A percentile compares a stretch with the other conserved stretches of the same genome.
phyloP scores from a whole-genome alignment of 257 asterid species.

The Plectranthus barbatus region DNA sequence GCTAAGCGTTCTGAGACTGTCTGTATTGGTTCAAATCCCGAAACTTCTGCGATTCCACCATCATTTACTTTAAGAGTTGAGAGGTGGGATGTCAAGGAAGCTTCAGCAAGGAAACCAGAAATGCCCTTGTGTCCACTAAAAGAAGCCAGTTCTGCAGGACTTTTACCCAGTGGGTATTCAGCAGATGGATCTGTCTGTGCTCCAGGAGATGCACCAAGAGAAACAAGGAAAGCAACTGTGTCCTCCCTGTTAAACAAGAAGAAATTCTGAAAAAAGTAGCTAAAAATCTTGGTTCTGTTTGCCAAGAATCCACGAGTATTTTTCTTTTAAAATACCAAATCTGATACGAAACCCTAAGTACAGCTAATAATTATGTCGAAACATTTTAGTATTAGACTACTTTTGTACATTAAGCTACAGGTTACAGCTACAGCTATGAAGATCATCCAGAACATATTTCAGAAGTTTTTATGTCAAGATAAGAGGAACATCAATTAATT shows the following conservation, averaged over 20 bases:
- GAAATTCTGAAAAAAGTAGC: constrained; percentile 9
- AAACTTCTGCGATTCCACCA: constrained; percentile 29
- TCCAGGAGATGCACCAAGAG: constrained; percentile 86
- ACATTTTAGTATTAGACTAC: not conserved
- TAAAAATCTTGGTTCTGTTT: not conserved
- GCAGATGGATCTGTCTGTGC: constrained; percentile 73
- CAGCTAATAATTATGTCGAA: not conserved
- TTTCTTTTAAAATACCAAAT: not conserved
- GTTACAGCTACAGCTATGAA: constrained; percentile 12
- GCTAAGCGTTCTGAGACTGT: constrained; percentile 70
- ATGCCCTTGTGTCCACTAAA: constrained; percentile 89
- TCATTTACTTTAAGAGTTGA: constrained; percentile 52
- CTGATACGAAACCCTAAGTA: not conserved
- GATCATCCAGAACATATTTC: not conserved
- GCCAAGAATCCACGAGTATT: not conserved
- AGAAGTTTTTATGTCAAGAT: not conserved
- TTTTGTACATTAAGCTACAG: constrained; percentile 12
- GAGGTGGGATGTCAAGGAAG: constrained; percentile 65
- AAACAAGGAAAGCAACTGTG: constrained; percentile 73
- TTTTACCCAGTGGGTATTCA: constrained; percentile 57
- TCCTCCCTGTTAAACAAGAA: constrained; percentile 60
- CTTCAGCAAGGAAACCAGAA: constrained; percentile 89
- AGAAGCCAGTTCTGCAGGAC: constrained; percentile 93
- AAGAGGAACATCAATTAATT: constrained; percentile 5
- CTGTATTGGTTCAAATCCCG: constrained; percentile 41